Base-by-base conservation (phyloP, 176 grass and related monocot species). In the Tuctoria greenei region DNA sequence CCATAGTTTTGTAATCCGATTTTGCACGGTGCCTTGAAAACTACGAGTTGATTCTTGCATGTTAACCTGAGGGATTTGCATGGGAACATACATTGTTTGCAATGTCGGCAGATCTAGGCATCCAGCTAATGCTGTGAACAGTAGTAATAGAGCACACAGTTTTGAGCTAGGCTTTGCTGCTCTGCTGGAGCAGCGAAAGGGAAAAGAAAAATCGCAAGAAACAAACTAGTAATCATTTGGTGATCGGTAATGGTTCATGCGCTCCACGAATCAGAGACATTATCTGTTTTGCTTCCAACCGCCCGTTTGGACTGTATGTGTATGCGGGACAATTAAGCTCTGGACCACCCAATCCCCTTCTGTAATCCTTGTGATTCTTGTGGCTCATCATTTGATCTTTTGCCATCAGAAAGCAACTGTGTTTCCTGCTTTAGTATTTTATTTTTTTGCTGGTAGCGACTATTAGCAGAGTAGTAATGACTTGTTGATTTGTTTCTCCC, bases 281-380 rank as follows among this genome's bases (percentile, higher is more conserved):
- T 67, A 66, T 77, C 59, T 77, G 26, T 66, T 66, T 71, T 67
- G 66, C 57, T 21, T 67, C 60, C 72, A 77, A 60, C 71, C 59
- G 59, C 77, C 50, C 55, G 4, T 76, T 61, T 16, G 28, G 54
- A 24, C 12, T 64, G 38, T 65, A 68, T 52, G 62, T 4, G n/a
- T n/a, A n/a, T n/a, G n/a, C n/a, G n/a, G 26, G 45, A 65, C 67
- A 65, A 76, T 76, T 23, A 38, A 31, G 9, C 66, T 60, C 40
- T 72, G 81, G 86, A 85, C 87, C 77, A 85, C 87, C 76, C 68
- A 72, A 85, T 89, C 66, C 11, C 75, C 34, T 40, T 18, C 8
- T 42, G 76, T 38, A 50, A 25, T 63, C 39, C 45, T 57, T 62
- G 55, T 26, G 73, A 57, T 78, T 23, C 67, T 75, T n/a, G 44